Evolutionary conservation across 2,329 filamentous ascomycete species (phyloP), one percentile per base, ranked within the genome.

Genomic region (Thelonectria discophora): DNA sequence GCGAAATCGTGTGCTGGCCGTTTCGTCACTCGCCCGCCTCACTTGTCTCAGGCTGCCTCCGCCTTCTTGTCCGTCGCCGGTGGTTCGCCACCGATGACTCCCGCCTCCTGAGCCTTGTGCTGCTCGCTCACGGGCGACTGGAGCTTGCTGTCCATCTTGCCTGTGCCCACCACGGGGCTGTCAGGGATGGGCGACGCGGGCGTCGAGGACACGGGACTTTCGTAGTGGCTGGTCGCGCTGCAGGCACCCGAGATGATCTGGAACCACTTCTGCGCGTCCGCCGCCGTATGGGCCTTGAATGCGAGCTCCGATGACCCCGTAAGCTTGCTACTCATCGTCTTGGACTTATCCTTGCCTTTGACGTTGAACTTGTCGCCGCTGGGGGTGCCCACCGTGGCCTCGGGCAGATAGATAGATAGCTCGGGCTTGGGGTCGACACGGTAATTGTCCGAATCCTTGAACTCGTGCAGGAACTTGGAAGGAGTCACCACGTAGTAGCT

Each of bases 401-500:
- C 95, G 11, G 95, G 94, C 1, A 99, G 88, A 77, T 94, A 98
- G 68, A 99, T 87, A 13, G 91, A 95, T 42, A 95, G 82, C 75
- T 99, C 94, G 0, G 95, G 94, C 58, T 86, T 84, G 10, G 93
- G 92, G 64, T 97, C 92, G 71, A 87, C 79, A 49, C 84, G 83
- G 53, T 84, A 69, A 72, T 88, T 85, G 72, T 98, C 94, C 74
- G 92, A 90, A 73, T 96, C 93, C 80, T 97, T 97, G 84, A 97
- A 99, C 78, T 97, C 94, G 80, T 99, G 95, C 60, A 99, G 80
- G 79, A 90, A 99, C 73, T 92, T 93, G 59, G 91, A 86, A 0
- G 93, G 91, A 0, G 93, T 97, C 49, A 98, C 88, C 58, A 95
- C 94, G 74, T 97, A 99, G 83, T 96, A 97, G 58, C 86, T 88